Base-by-base conservation (phyloP, 106 monocot genomes). In the Hemerocallis citrina region DNA sequence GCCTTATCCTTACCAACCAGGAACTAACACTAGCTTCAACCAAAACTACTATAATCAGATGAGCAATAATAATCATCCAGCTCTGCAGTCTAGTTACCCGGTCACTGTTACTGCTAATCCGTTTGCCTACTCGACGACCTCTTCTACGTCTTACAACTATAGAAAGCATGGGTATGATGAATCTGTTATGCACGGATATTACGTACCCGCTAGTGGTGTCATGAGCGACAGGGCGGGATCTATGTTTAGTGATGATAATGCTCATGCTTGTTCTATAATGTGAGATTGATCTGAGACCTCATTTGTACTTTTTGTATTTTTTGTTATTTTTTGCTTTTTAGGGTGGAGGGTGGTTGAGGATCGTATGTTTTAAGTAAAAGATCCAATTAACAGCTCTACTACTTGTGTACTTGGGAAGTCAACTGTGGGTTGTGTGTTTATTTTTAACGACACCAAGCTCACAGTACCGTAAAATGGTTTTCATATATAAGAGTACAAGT, bases 181-280 rank as follows among this genome's bases (percentile, higher is more conserved):
- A 17, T 70, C 65, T 5, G 40, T 52, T 38, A 40, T 58, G 57
- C 43, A 78, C 31, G 76, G 65, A 6, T 66, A 70, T 47, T 49
- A 67, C 15, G 51, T 50, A 31, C 24, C 33, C 39, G 33, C 56
- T 10, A 55, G 39, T 12, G 47, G 22, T 15, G 23, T 61, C 22
- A 28, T 59, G 2, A 71, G 71, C 5, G 74, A 74, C 29, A 65
- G 63, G 57, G 63, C 75, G 5, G 52, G 72, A 3, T 57, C 65
- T 21, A 39, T 78, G 24, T 89, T 89, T 56, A 89, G 85, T 19
- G 89, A 85, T 28, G 89, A 89, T 8, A 89, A 89, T 61, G 58
- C 89, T 0, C 36, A 76, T 16, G 78, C 65, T 16, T 89, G 89
- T 50, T 85, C 89, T 56, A 39, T 89, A 13, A 89, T 85, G 89